Percentiles rank a stretch among this genome's conserved stretches.
These are phyloP conservation scores for Pichia rugopelliculosa DNA, from an alignment of 805 yeast genomes.

Conservation along the genomic window DNA sequence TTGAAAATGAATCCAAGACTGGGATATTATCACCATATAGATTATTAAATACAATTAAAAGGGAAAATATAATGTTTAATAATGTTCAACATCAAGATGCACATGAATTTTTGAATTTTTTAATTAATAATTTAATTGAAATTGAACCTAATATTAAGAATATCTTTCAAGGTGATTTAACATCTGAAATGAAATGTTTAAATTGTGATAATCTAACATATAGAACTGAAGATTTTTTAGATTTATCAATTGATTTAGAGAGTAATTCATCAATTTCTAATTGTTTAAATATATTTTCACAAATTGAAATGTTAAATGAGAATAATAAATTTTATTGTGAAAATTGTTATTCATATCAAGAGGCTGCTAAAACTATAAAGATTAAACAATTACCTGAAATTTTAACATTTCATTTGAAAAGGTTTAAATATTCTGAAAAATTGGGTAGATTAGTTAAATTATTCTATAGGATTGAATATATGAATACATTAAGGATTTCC, in stretches of 20 bases:
- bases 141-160: conserved; percentile 33
- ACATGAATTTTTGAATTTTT: conserved; percentile 87
- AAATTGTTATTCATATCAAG: conserved; percentile 82
- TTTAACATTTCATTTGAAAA: conserved; percentile 75
- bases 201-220: conserved; percentile 79
- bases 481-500: conserved; percentile 61
- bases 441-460: conserved; percentile 76
- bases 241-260: conserved; percentile 77
- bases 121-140: conserved; percentile 62
- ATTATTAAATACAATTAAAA: conserved; percentile 68
- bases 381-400: conserved; percentile 70
- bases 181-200: conserved; percentile 83
- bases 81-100: conserved; percentile 98
- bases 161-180: conserved; percentile 76
- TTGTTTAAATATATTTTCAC: conserved; percentile 74
- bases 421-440: conserved; percentile 87
- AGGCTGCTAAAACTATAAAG: conserved; percentile 85
- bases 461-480: conserved; percentile 78
- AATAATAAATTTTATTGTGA: conserved; percentile 92
- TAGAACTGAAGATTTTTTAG: conserved; percentile 80
- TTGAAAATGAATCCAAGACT: conserved; percentile 56
- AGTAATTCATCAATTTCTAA: conserved; percentile 68
- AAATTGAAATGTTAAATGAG: conserved; percentile 77
- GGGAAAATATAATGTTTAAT: conserved; percentile 77
- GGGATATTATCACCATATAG: conserved; percentile 83